Evolutionary conservation across 1,284 basidiomycete genomes (phyloP).

Genomic region (Trametes sp.): DNA sequence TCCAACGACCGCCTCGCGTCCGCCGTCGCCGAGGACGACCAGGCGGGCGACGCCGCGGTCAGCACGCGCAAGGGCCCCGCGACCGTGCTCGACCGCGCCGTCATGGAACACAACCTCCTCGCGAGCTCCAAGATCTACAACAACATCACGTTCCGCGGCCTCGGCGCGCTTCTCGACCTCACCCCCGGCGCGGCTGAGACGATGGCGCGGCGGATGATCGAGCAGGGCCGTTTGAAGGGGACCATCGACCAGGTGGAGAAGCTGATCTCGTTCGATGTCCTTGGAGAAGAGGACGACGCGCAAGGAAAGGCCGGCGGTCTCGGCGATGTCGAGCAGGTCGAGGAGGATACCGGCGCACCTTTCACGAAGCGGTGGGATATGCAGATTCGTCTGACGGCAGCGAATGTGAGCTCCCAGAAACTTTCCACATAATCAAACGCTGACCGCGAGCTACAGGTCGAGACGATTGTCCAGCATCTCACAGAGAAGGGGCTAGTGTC

Average conservation of each 20-base stretch:
- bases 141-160: slow-evolving; percentile 90
- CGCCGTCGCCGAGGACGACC: slow-evolving; percentile 58
- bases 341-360: slow-evolving; percentile 87
- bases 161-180: slow-evolving; percentile 86
- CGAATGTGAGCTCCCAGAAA: slow-evolving; percentile 64
- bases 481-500: slow-evolving; percentile 71
- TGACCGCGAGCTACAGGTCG: slow-evolving; percentile 57
- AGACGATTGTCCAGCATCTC: slow-evolving; percentile 82
- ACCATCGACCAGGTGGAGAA: slow-evolving; percentile 95
- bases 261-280: slow-evolving; percentile 90
- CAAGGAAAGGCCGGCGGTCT: slow-evolving; percentile 93
- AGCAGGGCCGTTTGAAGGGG: slow-evolving; percentile 90
- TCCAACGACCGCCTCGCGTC: slow-evolving; percentile 80
- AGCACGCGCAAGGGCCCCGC: slow-evolving; percentile 87
- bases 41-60: slow-evolving; percentile 52
- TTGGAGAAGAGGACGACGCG: slow-evolving; percentile 84
- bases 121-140: slow-evolving; percentile 95
- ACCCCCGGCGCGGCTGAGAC: slow-evolving; percentile 90
- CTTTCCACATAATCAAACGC: background rate
- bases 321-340: slow-evolving; percentile 83
- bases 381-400: slow-evolving; percentile 85
- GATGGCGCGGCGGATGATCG: slow-evolving; percentile 96
- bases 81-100: slow-evolving; percentile 96
- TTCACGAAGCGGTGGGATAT: slow-evolving; percentile 93
- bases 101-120: slow-evolving; percentile 98